These are phyloP conservation scores for Citrus mangshanensis DNA, from an alignment of 345 rosid genomes.

Conservation along the genomic window DNA sequence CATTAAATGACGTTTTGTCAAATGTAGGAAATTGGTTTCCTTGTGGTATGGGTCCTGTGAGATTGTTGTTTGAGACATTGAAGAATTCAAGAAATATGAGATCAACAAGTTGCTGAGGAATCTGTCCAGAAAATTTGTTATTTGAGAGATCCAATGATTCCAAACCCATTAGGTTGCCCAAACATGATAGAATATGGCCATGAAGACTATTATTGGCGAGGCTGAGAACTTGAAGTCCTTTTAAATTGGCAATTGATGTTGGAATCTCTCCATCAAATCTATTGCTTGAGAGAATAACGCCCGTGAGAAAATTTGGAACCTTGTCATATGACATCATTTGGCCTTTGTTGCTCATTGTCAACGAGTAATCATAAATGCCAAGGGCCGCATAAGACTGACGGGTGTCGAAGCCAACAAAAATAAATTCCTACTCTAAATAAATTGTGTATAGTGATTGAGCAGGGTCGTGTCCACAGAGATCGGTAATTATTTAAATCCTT, in stretches of 20 bases:
- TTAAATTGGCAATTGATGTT: not conserved
- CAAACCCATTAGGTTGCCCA: not conserved
- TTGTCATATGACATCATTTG: not conserved
- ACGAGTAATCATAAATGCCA: not conserved
- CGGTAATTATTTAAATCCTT: too few species aligned
- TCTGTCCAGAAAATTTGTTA: not conserved
- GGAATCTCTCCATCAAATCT: not conserved
- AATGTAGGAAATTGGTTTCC: not conserved
- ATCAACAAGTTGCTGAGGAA: not conserved
- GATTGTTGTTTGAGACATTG: too few species aligned
- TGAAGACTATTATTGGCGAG: not conserved
- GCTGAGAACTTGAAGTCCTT: not conserved
- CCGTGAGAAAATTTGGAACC: not conserved
- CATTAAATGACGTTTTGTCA: not conserved
- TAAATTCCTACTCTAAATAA: too few species aligned
- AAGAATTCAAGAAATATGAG: not conserved
- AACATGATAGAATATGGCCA: not conserved
- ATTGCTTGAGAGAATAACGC: not conserved
- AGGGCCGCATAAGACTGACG: accelerated
- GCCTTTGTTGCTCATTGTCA: not conserved
- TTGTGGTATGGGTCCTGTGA: not conserved
- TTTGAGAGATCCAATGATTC: not conserved
- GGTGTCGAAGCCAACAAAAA: too few species aligned
- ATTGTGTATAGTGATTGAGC: too few species aligned
- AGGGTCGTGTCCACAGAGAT: too few species aligned